Evolutionary conservation across 129 eudicot genomes (phyloP), one percentile per base, ranked within the genome.

Genomic region (Helichrysum umbraculigerum): DNA sequence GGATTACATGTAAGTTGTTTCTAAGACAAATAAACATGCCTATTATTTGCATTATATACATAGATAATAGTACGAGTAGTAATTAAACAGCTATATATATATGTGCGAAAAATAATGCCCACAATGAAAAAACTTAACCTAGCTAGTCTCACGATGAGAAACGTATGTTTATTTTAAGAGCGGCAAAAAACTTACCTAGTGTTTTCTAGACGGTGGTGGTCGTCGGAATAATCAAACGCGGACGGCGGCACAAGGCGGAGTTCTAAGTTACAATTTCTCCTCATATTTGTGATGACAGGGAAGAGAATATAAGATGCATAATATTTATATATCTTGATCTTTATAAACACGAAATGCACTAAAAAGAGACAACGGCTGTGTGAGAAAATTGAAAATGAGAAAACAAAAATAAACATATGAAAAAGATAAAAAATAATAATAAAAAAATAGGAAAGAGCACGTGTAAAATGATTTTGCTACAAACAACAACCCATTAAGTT

Each of bases 161-260:
- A 25, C 28, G 28, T 25, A 25, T 25, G 28, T 25, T 25, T 25
- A 25, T 25, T 25, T 25, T 25, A 25, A 25, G 28, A 25, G 28
- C 28, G 5, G 42, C 9, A 37, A 37, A 47, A 1, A 47, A 14
- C 16, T 47, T 71, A 78, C 77, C 57, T 62, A 42, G 65, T 39
- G 15, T 68, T 34, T 67, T 74, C 30, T 37, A 68, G 87, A 81
- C 51, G 25, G 57, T 16, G 66, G 39, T 78, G 25, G 67, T 28
- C 17, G n/a, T 73, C 76, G 57, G 89, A 73, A 51, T 75, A 68
- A 71, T 51, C 29, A 63, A 57, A 65, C 1, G 75, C 77, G 0
- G 91, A 86, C 33, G 96, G 93, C 42, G 93, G 82, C 35, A 86
- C 83, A 34, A 88, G 91, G 51, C 89, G 70, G 72, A 90, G 96